These are phyloP conservation scores for Deuterostichococcus epilithicus DNA, from an alignment of 139 green algal genomes.

Conservation along the genomic window DNA sequence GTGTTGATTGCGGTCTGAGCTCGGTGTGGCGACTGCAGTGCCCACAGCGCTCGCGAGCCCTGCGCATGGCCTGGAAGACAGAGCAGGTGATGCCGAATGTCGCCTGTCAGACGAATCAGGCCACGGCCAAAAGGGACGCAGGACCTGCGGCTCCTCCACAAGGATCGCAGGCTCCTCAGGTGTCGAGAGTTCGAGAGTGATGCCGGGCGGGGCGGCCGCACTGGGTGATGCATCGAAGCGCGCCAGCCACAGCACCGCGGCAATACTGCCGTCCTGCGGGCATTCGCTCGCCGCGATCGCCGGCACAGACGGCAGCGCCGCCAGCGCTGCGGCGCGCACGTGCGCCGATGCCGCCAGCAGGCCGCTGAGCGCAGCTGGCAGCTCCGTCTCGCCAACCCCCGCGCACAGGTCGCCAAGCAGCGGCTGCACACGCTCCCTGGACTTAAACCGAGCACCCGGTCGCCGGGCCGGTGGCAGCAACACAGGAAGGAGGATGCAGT, in stretches of 20 bases:
- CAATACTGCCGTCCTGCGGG: conserved; percentile 12
- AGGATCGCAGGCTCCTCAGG: too few relatives aligned
- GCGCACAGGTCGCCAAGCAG: conserved; percentile 66
- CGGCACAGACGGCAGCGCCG: conserved; percentile 57
- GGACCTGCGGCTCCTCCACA: too few relatives aligned
- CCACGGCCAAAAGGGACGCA: too few relatives aligned
- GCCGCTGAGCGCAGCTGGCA: conserved; percentile 49
- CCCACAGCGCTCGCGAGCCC: too few relatives aligned
- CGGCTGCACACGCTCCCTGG: conserved; percentile 59
- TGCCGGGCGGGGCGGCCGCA: too few relatives aligned
- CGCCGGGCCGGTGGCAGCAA: neutral
- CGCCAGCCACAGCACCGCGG: conserved; percentile 55
- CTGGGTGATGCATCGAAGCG: conserved; percentile 20
- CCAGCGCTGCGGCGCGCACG: conserved; percentile 58
- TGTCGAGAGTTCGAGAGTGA: too few relatives aligned
- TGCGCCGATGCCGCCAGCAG: conserved; percentile 29
- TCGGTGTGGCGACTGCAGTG: too few relatives aligned
- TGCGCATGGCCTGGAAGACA: too few relatives aligned
- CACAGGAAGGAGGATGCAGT: too few relatives aligned
- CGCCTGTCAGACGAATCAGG: too few relatives aligned
- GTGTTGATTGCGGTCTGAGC: too few relatives aligned
- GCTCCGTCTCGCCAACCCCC: conserved; percentile 40
- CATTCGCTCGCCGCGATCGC: conserved; percentile 16
- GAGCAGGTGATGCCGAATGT: too few relatives aligned
- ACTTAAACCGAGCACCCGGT: neutral